Evolutionary conservation across 306 rosid species (phyloP).

Genomic region (Lagenaria siceraria): DNA sequence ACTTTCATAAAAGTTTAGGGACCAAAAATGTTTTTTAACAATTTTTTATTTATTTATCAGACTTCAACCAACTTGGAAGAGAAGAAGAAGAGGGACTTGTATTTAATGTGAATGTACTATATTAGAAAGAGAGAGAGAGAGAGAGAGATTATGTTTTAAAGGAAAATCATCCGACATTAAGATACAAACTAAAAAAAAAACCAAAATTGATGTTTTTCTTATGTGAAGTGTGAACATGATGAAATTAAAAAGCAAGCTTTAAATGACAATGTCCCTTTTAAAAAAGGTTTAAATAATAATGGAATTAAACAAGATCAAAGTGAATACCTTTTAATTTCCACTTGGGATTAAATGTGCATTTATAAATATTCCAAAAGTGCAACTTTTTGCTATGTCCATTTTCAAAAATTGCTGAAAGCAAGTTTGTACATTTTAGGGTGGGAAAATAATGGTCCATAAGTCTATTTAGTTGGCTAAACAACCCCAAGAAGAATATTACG

Average conservation of each 20-base stretch:
- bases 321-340: background rate
- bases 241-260: background rate
- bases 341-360: slow-evolving; percentile 3
- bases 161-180: background rate
- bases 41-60: too few relatives aligned
- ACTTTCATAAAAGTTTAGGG: too few relatives aligned
- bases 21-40: too few relatives aligned
- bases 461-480: background rate
- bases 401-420: background rate
- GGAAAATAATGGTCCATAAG: background rate
- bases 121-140: too few relatives aligned
- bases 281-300: background rate
- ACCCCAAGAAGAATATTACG: background rate
- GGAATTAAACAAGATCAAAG: background rate
- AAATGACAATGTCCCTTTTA: background rate
- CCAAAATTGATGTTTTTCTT: background rate
- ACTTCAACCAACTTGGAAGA: too few relatives aligned
- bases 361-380: background rate
- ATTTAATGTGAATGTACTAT: too few relatives aligned
- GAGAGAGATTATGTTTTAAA: background rate
- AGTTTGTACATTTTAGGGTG: background rate
- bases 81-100: too few relatives aligned
- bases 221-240: background rate
- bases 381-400: background rate
- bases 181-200: background rate